Evolutionary conservation across 768 basidiomycete species (phyloP).

Genomic region (Kwoniella dendrophila): DNA sequence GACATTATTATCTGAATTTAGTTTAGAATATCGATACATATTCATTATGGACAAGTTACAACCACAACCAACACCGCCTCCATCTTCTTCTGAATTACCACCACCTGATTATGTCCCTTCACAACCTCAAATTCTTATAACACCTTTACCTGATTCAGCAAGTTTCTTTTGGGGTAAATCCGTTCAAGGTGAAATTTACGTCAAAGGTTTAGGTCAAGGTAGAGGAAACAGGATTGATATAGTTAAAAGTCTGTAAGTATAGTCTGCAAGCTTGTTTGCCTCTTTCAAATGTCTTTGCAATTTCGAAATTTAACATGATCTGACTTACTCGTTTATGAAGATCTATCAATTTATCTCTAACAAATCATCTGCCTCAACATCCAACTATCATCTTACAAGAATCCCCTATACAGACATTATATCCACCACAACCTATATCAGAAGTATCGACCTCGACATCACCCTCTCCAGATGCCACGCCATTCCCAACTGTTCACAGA

Average conservation of each 20-base stretch:
- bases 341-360: slow-evolving; percentile 31
- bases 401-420: slow-evolving; percentile 29
- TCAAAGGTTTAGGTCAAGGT: slow-evolving; percentile 48
- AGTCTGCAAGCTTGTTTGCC: background rate
- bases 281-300: too few species aligned
- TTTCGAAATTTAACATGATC: too few species aligned
- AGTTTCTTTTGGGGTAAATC: slow-evolving; percentile 49
- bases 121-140: slow-evolving; percentile 50
- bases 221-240: slow-evolving; percentile 18
- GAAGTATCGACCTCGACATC: slow-evolving; percentile 19
- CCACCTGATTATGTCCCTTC: slow-evolving; percentile 46
- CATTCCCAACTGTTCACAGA: slow-evolving; percentile 39
- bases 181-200: slow-evolving; percentile 52
- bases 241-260: slow-evolving; percentile 34
- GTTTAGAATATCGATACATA: background rate
- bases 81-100: slow-evolving; percentile 10
- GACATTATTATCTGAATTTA: background rate
- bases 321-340: slow-evolving; percentile 14
- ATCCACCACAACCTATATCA: slow-evolving; percentile 23
- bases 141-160: slow-evolving; percentile 49
- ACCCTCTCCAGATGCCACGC: slow-evolving; percentile 1
- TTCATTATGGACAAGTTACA: background rate
- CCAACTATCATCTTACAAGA: slow-evolving; percentile 28
- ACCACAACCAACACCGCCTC: background rate
- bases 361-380: slow-evolving; percentile 36